These are phyloP conservation scores for Ceratocystis diversiconidia DNA, from an alignment of 2,329 filamentous ascomycete genomes.

Conservation along the genomic window DNA sequence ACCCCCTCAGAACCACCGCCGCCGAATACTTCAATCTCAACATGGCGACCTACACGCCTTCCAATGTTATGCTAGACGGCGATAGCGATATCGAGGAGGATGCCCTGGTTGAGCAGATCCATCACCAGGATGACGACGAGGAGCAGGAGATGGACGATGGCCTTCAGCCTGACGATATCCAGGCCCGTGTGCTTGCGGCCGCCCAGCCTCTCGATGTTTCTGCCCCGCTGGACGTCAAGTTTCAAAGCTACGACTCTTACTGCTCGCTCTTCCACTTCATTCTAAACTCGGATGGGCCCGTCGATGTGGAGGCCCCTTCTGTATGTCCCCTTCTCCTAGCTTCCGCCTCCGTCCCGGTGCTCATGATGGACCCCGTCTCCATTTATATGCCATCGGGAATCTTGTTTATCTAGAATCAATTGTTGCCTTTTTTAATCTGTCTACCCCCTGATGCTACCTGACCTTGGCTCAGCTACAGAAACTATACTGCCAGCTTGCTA, in stretches of 20 bases:
- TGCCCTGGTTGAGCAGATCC: constrained; percentile 85
- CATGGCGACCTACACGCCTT: constrained; percentile 16
- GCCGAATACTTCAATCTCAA: constrained; percentile 8
- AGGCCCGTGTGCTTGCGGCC: constrained; percentile 78
- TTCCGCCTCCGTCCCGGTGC: neutral
- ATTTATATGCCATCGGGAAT: too few species aligned
- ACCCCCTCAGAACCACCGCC: neutral
- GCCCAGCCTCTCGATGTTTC: constrained; percentile 94
- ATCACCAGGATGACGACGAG: constrained; percentile 80
- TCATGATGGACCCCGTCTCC: too few species aligned
- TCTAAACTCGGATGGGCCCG: constrained; percentile 96
- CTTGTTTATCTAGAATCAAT: too few species aligned
- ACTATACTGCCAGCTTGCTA: neutral
- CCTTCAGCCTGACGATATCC: constrained; percentile 76
- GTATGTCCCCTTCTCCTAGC: constrained; percentile 41
- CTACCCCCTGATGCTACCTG: neutral
- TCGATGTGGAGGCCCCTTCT: constrained; percentile 90
- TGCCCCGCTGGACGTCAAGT: constrained; percentile 89
- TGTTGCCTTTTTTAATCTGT: neutral
- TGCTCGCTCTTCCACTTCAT: constrained; percentile 99
- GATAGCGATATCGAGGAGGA: constrained; percentile 96
- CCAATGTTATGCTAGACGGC: constrained; percentile 30
- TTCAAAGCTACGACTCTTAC: constrained; percentile 98
- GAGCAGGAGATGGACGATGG: constrained; percentile 37
- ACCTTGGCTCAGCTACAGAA: too few species aligned